Percentiles rank a stretch among this genome's conserved stretches.
These are phyloP conservation scores for Venturia oleaginea DNA, from an alignment of 2,329 filamentous ascomycete species.

Conservation along the genomic window DNA sequence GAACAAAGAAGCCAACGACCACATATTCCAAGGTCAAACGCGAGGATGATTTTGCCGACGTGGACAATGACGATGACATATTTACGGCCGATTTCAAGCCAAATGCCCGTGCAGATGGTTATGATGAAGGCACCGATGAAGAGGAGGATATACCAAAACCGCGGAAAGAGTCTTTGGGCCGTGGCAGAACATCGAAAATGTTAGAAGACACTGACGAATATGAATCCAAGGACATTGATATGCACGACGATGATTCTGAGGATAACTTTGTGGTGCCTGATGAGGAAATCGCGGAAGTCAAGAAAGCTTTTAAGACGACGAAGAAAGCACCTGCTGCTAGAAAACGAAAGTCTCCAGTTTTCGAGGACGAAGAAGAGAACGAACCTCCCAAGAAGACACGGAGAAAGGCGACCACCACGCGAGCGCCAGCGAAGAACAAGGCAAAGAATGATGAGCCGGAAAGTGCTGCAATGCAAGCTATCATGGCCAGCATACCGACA, in stretches of 20 bases:
- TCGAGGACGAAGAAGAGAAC: constrained; percentile 45
- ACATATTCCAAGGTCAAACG: constrained; percentile 32
- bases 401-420: constrained; percentile 37
- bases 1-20: constrained; percentile 53
- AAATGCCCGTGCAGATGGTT: constrained; percentile 61
- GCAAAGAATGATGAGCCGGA: constrained; percentile 54
- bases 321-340: constrained; percentile 10
- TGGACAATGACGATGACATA: constrained; percentile 55
- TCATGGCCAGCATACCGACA: constrained; percentile 78
- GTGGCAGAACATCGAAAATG: constrained; percentile 31
- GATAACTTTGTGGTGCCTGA: constrained; percentile 12
- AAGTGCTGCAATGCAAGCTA: constrained; percentile 65
- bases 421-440: constrained; percentile 27
- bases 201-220: constrained; percentile 32
- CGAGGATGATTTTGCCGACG: constrained; percentile 27
- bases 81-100: constrained; percentile 62
- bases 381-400: constrained; percentile 51
- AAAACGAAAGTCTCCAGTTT: constrained; percentile 49
- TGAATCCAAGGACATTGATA: constrained; percentile 41
- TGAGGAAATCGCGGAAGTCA: constrained; percentile 14
- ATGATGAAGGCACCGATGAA: constrained; percentile 56
- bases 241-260: constrained; percentile 39
- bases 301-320: not conserved
- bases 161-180: constrained; percentile 33
- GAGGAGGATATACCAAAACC: constrained; percentile 52